phyloP scores from a whole-genome alignment of 2,329 filamentous ascomycete genomes.

The Blastomyces gilchristii region DNA sequence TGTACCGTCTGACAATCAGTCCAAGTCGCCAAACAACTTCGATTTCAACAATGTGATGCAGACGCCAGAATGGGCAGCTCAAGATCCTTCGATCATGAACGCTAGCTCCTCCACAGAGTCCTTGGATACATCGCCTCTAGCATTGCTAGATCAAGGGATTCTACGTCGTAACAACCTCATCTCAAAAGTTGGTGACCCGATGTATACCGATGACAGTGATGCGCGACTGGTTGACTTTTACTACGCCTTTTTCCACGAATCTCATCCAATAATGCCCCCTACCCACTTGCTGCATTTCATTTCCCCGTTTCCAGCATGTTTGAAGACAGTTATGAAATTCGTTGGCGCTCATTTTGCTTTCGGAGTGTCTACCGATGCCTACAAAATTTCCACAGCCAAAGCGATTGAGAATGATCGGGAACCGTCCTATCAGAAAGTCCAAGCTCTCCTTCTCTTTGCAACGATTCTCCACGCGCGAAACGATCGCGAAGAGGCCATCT shows the following conservation, averaged over 20 bases:
- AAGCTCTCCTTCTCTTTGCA: constrained; percentile 65
- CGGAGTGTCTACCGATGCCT: constrained; percentile 35
- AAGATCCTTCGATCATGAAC: background rate
- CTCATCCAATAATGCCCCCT: constrained; percentile 49
- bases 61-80: constrained; percentile 3
- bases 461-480: constrained; percentile 69
- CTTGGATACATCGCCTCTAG: constrained; percentile 11
- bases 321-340: constrained; percentile 48
- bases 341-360: constrained; percentile 47
- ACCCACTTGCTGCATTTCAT: constrained; percentile 31
- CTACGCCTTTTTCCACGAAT: constrained; percentile 46
- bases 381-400: constrained; percentile 29
- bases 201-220: constrained; percentile 25
- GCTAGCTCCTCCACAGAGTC: constrained; percentile 1
- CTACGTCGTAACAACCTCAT: constrained; percentile 18
- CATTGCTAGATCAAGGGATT: constrained; percentile 15
- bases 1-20: background rate
- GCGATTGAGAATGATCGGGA: constrained; percentile 27
- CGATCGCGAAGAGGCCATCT: constrained; percentile 57
- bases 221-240: constrained; percentile 43
- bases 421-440: constrained; percentile 55
- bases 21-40: background rate
- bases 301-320: constrained; percentile 35
- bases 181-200: constrained; percentile 29
- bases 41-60: constrained; percentile 4